These are phyloP conservation scores for Gliomastix tumulicola DNA, from an alignment of 2,329 filamentous ascomycete genomes.

Conservation along the genomic window DNA sequence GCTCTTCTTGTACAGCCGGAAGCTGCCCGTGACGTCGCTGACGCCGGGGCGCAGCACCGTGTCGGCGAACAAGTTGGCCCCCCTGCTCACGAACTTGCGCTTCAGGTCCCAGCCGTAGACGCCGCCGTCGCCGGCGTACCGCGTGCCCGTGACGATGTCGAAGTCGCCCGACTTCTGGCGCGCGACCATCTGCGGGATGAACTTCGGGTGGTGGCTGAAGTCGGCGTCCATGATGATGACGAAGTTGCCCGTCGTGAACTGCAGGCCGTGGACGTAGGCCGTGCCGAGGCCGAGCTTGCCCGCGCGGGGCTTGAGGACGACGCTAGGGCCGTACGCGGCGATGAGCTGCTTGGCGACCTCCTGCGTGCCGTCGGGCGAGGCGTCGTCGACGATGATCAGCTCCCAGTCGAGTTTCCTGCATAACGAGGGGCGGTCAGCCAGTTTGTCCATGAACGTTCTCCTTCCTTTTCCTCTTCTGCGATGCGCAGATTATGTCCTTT, in stretches of 20 bases:
- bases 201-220: constrained; percentile 98
- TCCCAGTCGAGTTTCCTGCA: constrained; percentile 97
- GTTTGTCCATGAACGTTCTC: too few relatives aligned
- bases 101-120: constrained; percentile 97
- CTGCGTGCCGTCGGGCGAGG: constrained; percentile 91
- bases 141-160: constrained; percentile 94
- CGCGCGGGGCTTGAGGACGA: constrained; percentile 78
- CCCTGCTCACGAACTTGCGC: constrained; percentile 75
- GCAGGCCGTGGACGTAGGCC: constrained; percentile 89
- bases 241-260: constrained; percentile 86
- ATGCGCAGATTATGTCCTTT: too few relatives aligned
- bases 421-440: too few relatives aligned
- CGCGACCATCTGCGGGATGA: constrained; percentile 90
- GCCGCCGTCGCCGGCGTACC: constrained; percentile 83
- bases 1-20: constrained; percentile 86
- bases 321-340: constrained; percentile 71
- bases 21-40: constrained; percentile 91
- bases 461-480: too few relatives aligned
- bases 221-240: constrained; percentile 99
- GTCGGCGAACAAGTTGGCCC: constrained; percentile 93
- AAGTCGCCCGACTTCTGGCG: constrained; percentile 71
- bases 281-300: constrained; percentile 97
- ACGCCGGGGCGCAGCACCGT: constrained; percentile 89
- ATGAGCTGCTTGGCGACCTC: constrained; percentile 85
- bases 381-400: constrained; percentile 96